These are phyloP conservation scores for Saitozyma podzolica DNA, from an alignment of 768 basidiomycete species.

Conservation along the genomic window DNA sequence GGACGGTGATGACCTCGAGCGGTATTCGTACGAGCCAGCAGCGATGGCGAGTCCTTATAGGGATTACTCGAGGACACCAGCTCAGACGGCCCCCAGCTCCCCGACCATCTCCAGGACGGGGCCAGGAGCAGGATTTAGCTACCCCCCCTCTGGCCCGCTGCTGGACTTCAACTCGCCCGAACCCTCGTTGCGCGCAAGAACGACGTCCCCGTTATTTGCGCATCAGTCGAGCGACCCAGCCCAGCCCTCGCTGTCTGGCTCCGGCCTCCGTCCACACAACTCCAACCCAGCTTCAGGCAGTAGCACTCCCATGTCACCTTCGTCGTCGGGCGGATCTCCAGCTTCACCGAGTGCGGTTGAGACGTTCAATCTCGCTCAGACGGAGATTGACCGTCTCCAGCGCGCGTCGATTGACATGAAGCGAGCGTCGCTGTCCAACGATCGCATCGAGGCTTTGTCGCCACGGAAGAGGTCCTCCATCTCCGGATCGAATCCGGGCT, in stretches of 20 bases:
- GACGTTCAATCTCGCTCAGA: conserved; percentile 16
- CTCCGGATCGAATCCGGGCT: too few relatives aligned
- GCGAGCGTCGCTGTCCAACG: conserved; percentile 6
- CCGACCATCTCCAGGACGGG: conserved; percentile 3
- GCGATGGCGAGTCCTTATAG: conserved; percentile 4
- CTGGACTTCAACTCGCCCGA: too few relatives aligned
- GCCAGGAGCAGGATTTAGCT: not conserved
- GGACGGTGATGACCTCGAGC: conserved; percentile 6
- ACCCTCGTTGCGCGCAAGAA: not conserved
- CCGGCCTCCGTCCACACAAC: not conserved
- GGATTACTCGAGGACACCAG: conserved; percentile 1
- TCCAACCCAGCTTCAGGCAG: conserved; percentile 4
- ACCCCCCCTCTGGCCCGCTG: too few relatives aligned
- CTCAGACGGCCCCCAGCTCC: not conserved
- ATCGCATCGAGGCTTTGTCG: too few relatives aligned
- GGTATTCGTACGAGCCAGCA: conserved; percentile 5
- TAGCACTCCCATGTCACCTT: conserved; percentile 1
- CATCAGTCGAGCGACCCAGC: conserved; percentile 7
- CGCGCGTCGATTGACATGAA: conserved; percentile 30
- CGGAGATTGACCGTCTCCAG: conserved; percentile 27
- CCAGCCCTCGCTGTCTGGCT: not conserved
- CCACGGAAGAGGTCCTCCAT: too few relatives aligned
- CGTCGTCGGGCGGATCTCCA: conserved; percentile 10
- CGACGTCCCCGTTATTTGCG: not conserved
- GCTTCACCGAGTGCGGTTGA: conserved; percentile 19